phyloP scores from a whole-genome alignment of 768 basidiomycete genomes.

The Mycena vulgaris region DNA sequence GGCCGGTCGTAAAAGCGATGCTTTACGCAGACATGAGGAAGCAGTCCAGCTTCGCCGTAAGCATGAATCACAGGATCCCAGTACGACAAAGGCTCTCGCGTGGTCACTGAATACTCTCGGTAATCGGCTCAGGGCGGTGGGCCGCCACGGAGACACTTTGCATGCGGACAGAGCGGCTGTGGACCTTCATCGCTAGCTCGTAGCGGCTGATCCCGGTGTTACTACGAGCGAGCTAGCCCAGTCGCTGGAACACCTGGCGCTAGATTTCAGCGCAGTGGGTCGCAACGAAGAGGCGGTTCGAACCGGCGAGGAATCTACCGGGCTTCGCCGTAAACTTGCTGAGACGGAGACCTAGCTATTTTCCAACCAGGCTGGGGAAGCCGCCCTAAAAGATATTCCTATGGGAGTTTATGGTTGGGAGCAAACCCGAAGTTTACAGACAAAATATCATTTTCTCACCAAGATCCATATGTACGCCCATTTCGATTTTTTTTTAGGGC shows the following conservation, averaged over 20 bases:
- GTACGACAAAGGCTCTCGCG: conserved; percentile 5
- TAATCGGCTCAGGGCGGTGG: neutral
- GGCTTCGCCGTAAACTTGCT: conserved; percentile 15
- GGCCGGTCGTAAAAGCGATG: conserved; percentile 1
- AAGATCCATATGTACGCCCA: no score
- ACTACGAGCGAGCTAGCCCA: conserved; percentile 1
- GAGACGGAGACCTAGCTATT: conserved; percentile 19
- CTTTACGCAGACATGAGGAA: conserved; percentile 8
- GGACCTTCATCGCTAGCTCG: neutral
- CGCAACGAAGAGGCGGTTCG: conserved; percentile 5
- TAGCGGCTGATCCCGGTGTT: conserved; percentile 5
- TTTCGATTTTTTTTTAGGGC: no score
- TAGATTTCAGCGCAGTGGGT: conserved; percentile 9
- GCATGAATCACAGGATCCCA: no score
- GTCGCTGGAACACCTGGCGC: conserved; percentile 11
- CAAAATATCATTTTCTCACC: no score
- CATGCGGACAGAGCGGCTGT: conserved; percentile 7
- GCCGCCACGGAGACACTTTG: conserved; percentile 10
- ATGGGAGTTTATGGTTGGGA: no score
- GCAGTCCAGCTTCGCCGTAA: conserved; percentile 1
- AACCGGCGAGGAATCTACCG: neutral
- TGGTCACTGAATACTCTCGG: neutral
- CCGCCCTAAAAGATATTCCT: no score
- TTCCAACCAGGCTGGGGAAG: no score
- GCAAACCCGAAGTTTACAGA: no score